A percentile compares a stretch with the other conserved stretches of the same genome.
Conservation (phyloP, 2,329 filamentous ascomycete species). For the Trichoderma hamatum region DNA sequence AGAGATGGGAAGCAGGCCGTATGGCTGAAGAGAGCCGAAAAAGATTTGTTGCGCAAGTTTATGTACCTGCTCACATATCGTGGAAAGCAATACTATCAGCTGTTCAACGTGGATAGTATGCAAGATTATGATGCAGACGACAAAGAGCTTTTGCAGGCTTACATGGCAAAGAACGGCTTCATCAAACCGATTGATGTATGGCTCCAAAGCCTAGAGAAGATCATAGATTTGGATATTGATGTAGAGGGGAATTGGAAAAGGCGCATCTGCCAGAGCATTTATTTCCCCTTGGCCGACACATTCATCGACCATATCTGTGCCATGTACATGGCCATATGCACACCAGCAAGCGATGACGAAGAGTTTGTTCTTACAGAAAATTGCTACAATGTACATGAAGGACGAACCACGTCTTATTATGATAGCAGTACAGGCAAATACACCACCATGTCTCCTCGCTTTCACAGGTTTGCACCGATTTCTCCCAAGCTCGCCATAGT, state of each 20-base stretch:
- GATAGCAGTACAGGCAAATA: not conserved
- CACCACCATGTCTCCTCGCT: not conserved
- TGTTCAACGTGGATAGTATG: not conserved
- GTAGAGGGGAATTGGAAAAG: not conserved
- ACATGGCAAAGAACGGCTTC: not conserved
- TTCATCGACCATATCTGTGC: not conserved
- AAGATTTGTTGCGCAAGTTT: not conserved
- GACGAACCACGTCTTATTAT: not conserved
- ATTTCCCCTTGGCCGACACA: not conserved
- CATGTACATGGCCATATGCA: conserved; percentile 11
- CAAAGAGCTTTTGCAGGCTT: not conserved
- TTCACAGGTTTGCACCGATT: conserved; percentile 2
- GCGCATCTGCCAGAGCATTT: not conserved
- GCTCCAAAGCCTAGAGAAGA: not conserved
- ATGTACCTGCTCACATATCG: not conserved
- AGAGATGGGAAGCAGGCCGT: not conserved
- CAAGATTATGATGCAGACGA: not conserved
- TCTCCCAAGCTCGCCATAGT: not conserved
- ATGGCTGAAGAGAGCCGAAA: not conserved
- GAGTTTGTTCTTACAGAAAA: not conserved
- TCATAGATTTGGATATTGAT: conserved; percentile 5
- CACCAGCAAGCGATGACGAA: not conserved
- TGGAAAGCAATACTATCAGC: not conserved
- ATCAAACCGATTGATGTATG: not conserved
- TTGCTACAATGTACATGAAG: not conserved